These are phyloP conservation scores for Aspergillus candidus DNA, from an alignment of 2,329 filamentous ascomycete genomes.

Conservation along the genomic window DNA sequence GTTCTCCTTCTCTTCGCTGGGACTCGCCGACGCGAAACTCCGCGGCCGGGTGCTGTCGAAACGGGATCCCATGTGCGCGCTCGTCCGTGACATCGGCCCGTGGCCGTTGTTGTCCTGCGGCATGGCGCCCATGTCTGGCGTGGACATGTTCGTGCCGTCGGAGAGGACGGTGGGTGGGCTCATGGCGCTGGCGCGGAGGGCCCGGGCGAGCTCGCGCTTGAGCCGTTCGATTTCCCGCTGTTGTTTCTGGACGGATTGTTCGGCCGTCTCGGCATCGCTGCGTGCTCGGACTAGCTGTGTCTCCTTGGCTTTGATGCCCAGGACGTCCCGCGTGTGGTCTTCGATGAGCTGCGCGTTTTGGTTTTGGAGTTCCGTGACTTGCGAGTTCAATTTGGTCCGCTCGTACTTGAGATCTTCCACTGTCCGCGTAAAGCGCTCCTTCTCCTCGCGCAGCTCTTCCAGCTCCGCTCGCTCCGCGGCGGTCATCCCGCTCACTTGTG, in stretches of 20 bases:
- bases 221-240: constrained; percentile 84
- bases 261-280: constrained; percentile 81
- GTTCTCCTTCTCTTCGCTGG: constrained; percentile 72
- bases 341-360: constrained; percentile 96
- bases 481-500: constrained; percentile 60
- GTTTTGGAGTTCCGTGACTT: constrained; percentile 91
- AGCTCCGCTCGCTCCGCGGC: constrained; percentile 86
- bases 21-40: constrained; percentile 46
- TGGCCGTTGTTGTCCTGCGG: constrained; percentile 36
- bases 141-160: constrained; percentile 49
- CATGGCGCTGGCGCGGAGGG: constrained; percentile 35
- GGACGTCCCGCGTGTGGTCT: constrained; percentile 88
- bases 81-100: constrained; percentile 22
- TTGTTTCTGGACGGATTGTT: constrained; percentile 77
- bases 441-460: constrained; percentile 77
- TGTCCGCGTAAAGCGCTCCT: constrained; percentile 68
- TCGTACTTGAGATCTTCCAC: constrained; percentile 78
- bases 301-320: constrained; percentile 97
- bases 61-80: constrained; percentile 34
- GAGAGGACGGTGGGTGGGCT: constrained; percentile 30
- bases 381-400: constrained; percentile 71
- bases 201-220: constrained; percentile 69
- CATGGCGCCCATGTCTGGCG: constrained; percentile 46
- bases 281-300: constrained; percentile 90
- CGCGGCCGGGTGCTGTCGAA: constrained; percentile 38